Percentiles rank a stretch among this genome's conserved stretches.
Evolutionary conservation across 768 basidiomycete species (phyloP).

Genomic region (Lentinula sp.): DNA sequence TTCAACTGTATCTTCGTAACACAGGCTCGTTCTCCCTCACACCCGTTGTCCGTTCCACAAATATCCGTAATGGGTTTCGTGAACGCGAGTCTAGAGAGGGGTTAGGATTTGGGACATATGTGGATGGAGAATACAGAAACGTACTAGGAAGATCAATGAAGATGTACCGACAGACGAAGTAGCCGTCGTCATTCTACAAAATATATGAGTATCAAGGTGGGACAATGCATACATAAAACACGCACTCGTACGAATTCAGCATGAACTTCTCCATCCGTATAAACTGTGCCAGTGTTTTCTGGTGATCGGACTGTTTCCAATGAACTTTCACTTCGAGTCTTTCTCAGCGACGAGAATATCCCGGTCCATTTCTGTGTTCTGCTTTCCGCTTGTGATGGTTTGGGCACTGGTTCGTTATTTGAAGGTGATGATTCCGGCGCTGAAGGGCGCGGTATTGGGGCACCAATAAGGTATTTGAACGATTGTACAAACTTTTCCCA

Average conservation of each 20-base stretch:
- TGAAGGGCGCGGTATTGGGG: conserved; percentile 35
- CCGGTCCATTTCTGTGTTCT: conserved; percentile 29
- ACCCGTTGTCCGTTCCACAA: conserved; percentile 60
- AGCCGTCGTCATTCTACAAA: conserved; percentile 64
- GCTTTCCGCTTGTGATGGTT: conserved; percentile 25
- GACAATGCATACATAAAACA: background rate
- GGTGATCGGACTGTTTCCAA: conserved; percentile 18
- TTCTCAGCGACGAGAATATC: conserved; percentile 62
- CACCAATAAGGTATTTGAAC: conserved; percentile 72
- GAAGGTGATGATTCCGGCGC: conserved; percentile 21
- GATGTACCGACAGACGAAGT: conserved; percentile 74
- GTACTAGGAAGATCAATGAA: conserved; percentile 78
- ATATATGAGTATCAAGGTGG: conserved; percentile 6
- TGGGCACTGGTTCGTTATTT: conserved; percentile 17
- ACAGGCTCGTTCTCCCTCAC: conserved; percentile 69
- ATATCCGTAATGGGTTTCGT: conserved; percentile 58
- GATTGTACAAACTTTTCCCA: conserved; percentile 48
- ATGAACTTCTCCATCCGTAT: conserved; percentile 77
- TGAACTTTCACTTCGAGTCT: conserved; percentile 21
- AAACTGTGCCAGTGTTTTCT: conserved; percentile 35
- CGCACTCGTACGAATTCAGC: conserved; percentile 68
- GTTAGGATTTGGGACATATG: conserved; percentile 1
- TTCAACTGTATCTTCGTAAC: conserved; percentile 55
- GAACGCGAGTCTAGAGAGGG: conserved; percentile 49
- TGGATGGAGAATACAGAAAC: conserved; percentile 24